These are phyloP conservation scores for Suillus subalutaceus DNA, from an alignment of 768 basidiomycete species.

Conservation along the genomic window DNA sequence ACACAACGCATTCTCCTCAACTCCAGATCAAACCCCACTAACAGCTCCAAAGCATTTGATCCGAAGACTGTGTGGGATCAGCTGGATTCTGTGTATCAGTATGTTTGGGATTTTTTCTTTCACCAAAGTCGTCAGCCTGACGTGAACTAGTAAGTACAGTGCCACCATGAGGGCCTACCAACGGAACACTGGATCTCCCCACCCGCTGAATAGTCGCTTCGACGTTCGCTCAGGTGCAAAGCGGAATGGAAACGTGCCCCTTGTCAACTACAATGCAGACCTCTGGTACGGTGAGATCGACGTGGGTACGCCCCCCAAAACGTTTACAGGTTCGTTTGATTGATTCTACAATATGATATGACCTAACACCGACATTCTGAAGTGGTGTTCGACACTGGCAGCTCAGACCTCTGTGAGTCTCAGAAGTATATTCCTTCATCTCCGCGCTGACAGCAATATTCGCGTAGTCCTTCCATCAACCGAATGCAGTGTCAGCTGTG, in stretches of 20 bases:
- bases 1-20: not conserved
- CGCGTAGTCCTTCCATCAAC: slow-evolving; percentile 36
- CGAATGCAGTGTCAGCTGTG: slow-evolving; percentile 27
- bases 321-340: slow-evolving; percentile 37
- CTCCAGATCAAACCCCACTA: not conserved
- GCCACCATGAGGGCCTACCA: slow-evolving; percentile 44
- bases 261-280: slow-evolving; percentile 32
- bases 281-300: slow-evolving; percentile 19
- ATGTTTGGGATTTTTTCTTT: not conserved
- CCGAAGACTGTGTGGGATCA: not conserved
- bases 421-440: too few species aligned
- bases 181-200: slow-evolving; percentile 43
- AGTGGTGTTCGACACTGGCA: slow-evolving; percentile 51
- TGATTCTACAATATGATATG: not conserved
- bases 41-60: not conserved
- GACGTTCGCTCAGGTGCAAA: slow-evolving; percentile 5
- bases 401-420: slow-evolving; percentile 42
- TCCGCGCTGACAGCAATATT: not conserved
- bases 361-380: not conserved
- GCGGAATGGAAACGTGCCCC: slow-evolving; percentile 25
- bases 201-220: slow-evolving; percentile 26
- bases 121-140: not conserved
- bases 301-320: slow-evolving; percentile 48
- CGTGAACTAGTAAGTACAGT: slow-evolving; percentile 40
- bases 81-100: not conserved